These are phyloP conservation scores for Pythium coloratum DNA, from an alignment of 352 stramenopile species.

Conservation along the genomic window DNA sequence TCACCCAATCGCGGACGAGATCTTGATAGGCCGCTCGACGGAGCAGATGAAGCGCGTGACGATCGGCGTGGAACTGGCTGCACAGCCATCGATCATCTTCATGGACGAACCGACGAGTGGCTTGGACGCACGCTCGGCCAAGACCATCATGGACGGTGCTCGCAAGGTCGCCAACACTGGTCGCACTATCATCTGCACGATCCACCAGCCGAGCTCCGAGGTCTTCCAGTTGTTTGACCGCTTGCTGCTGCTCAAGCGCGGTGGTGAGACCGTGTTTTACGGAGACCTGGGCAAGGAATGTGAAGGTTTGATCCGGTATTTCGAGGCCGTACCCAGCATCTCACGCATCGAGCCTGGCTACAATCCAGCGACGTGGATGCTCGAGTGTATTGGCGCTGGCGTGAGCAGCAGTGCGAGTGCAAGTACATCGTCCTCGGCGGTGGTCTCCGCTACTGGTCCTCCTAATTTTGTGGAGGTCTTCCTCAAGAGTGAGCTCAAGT, in stretches of 20 bases:
- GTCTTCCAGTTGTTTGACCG: slow-evolving; percentile 22
- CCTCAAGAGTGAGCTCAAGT: slow-evolving; percentile 2
- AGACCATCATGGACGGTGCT: slow-evolving; percentile 58
- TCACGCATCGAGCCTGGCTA: slow-evolving; percentile 33
- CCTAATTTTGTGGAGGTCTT: slow-evolving; percentile 19
- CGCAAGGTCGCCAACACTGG: slow-evolving; percentile 66
- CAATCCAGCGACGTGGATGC: slow-evolving; percentile 37
- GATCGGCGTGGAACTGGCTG: slow-evolving; percentile 88
- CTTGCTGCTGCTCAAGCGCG: slow-evolving; percentile 5
- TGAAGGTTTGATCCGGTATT: slow-evolving; percentile 40
- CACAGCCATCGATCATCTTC: slow-evolving; percentile 42
- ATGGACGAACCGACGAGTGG: slow-evolving; percentile 27
- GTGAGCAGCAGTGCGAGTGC: slow-evolving; percentile 19
- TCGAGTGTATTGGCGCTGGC: slow-evolving; percentile 40
- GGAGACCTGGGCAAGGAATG: slow-evolving; percentile 24
- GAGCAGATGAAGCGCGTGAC: slow-evolving; percentile 46
- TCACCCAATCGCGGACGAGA: slow-evolving; percentile 33
- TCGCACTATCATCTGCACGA: slow-evolving; percentile 74
- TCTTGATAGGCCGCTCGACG: slow-evolving; percentile 32
- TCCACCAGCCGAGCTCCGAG: slow-evolving; percentile 28
- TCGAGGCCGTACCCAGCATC: slow-evolving; percentile 44
- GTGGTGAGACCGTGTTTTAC: slow-evolving; percentile 19
- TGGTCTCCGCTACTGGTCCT: slow-evolving; percentile 2
- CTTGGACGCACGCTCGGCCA: slow-evolving; percentile 21
- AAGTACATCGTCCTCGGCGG: background rate